These are phyloP conservation scores for Termitomyces sp. DNA, from an alignment of 768 basidiomycete species.

Conservation along the genomic window DNA sequence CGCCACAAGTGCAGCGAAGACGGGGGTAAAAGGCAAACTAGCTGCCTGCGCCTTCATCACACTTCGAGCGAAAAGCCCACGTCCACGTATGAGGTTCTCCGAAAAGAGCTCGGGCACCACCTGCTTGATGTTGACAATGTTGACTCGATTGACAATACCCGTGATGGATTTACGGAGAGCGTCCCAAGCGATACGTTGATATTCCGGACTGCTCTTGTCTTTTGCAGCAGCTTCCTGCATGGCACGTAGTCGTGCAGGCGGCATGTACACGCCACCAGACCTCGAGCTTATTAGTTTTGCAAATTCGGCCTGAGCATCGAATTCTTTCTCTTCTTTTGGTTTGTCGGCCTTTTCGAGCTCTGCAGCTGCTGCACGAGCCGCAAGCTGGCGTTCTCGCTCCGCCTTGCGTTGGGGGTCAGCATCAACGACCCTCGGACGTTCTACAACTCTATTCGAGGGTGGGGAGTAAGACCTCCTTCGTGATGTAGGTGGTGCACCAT, in stretches of 20 bases:
- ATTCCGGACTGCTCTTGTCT: conserved; percentile 85
- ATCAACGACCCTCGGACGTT: conserved; percentile 48
- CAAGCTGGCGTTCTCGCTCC: conserved; percentile 76
- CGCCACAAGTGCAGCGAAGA: conserved; percentile 90
- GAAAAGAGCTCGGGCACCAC: conserved; percentile 87
- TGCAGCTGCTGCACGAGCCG: conserved; percentile 61
- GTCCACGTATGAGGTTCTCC: conserved; percentile 91
- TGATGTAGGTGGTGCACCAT: conserved; percentile 36
- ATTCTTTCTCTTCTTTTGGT: conserved; percentile 43
- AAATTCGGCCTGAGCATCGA: conserved; percentile 82
- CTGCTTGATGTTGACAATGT: conserved; percentile 92
- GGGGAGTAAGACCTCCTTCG: conserved; percentile 44
- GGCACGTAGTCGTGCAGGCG: conserved; percentile 88
- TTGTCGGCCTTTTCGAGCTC: conserved; percentile 61
- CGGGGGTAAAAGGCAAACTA: conserved; percentile 96
- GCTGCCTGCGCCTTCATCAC: conserved; percentile 98
- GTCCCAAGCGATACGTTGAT: conserved; percentile 96
- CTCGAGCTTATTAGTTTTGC: conserved; percentile 77
- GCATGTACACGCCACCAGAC: conserved; percentile 95
- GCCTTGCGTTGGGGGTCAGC: conserved; percentile 72
- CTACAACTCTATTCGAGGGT: conserved; percentile 19
- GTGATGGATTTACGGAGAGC: conserved; percentile 96
- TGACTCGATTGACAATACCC: conserved; percentile 99
- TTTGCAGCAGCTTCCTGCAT: conserved; percentile 78
- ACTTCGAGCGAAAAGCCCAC: conserved; percentile 88